Evolutionary conservation across 2,329 filamentous ascomycete genomes (phyloP), one percentile per base, ranked within the genome.

Genomic region (Fusarium kyushuense): DNA sequence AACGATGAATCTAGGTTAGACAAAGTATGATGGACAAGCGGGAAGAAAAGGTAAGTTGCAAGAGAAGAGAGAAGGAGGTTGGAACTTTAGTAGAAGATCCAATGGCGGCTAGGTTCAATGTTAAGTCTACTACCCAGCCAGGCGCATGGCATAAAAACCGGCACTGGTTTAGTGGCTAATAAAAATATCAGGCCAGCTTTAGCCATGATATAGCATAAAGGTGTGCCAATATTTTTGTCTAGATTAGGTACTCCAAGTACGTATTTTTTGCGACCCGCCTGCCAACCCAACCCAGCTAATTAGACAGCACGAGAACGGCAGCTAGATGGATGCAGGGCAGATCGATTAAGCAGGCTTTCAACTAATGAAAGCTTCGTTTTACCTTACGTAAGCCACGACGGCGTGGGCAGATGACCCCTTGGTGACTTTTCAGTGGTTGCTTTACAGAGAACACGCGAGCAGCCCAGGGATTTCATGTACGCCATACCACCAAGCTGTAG

Each of bases 281-380:
- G n/a, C n/a, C n/a, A 63, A 67, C 64, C 70, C 67, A 72, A 69
- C 56, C 63, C 35, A 38, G 19, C 32, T 23, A 43, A 32, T 17
- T 51, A 57, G 61, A 69, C 57, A 55, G 17, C 32, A 51, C 54
- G 35, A 55, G 49, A 54, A 53, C 51, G 38, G 58, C 54, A 67
- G 49, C 64, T 63, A 69, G 63, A 69, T 73, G 65, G 61, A 69
- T 74, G 67, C 72, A 74, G 62, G 72, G 72, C 63, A 65, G 60
- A 69, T 68, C 65, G 62, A 65, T 67, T 64, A 55, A 69, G 58
- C 58, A 70, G 67, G 62, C 54, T 56, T 51, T 41, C 19, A 62
- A 33, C 47, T 57, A 58, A 64, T 54, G 17, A 21, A 41, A 65
- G 25, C 32, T 27, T 43, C 21, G 17, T 19, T 30, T 42, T n/a